Base-by-base conservation (phyloP, 2,329 filamentous ascomycete species). In the Talaromyces sp. region DNA sequence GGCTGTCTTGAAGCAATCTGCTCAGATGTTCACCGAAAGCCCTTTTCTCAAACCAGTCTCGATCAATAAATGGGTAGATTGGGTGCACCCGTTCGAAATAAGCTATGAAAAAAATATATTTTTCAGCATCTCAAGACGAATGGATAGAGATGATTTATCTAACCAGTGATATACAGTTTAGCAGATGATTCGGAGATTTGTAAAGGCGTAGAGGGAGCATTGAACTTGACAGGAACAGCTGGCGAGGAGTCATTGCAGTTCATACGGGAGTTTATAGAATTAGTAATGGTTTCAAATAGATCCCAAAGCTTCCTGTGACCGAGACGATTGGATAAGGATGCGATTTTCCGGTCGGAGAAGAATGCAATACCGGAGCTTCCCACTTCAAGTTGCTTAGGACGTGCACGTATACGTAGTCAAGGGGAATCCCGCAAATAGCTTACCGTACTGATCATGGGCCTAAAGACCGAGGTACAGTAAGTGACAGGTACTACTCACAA, bases 31-130 rank as follows among this genome's bases (percentile, higher is more conserved):
- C 41, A 41, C n/a, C 24, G 10, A 64, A 61, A 14, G 68, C 69
- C n/a, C 68, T 67, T 60, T 77, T 71, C 61, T 77, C 72, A 59
- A 79, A 79, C 3, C 64, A 53, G 14, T 64, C 52, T 35, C 67
- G 68, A 54, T 78, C 73, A 2, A 79, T 67, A 57, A 79, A 78
- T 0, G 77, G 75, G 60, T 77, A 75, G 0, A 75, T 32, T 0
- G 71, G 71, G 59, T 79, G 76, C 1, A 75, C 64, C 6, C 71
- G 66, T 4, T 73, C 65, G 60, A 79, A 79, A 64, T 77, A 79
- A 21, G 68, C 43, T 48, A 11, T 48, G 43, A 48, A 24, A 4
- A 24, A 48, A 5, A 21, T 46, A n/a, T n/a, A n/a, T n/a, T n/a
- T 14, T 14, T 46, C 41, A 46, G 32, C 12, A 27, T 14, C 9